A percentile compares a stretch with the other conserved stretches of the same genome.
Evolutionary conservation across 441 rosid species (phyloP).

Genomic region (Erysimum pusillum): DNA sequence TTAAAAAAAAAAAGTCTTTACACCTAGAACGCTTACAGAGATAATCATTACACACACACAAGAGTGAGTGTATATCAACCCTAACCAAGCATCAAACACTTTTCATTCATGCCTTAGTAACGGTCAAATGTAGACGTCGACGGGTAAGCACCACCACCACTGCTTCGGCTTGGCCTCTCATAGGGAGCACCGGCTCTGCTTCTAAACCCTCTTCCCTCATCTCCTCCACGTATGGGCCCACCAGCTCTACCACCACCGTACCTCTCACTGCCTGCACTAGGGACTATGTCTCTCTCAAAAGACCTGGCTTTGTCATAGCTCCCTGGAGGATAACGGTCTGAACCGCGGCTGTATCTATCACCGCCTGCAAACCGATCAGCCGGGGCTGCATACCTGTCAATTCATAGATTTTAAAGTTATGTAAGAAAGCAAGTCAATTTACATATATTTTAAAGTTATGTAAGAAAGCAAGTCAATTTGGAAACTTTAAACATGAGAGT

Average conservation of each 20-base stretch:
- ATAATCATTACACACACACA: conserved; percentile 30
- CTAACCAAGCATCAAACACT: conserved; percentile 36
- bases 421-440: too few species aligned
- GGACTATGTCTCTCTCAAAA: conserved; percentile 71
- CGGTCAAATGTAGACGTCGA: conserved; percentile 75
- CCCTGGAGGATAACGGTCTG: conserved; percentile 81
- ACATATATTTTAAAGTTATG: too few species aligned
- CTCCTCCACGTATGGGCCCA: conserved; percentile 68
- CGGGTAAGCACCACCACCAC: conserved; percentile 64
- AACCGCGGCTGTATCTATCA: conserved; percentile 68
- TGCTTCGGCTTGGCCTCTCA: conserved; percentile 74
- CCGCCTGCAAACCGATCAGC: conserved; percentile 76
- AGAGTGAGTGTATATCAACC: conserved; percentile 23
- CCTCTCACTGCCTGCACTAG: conserved; percentile 73
- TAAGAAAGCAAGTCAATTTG: conserved; percentile 13
- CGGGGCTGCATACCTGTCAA: conserved; percentile 71
- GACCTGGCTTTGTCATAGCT: conserved; percentile 80
- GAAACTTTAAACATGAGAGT: not conserved
- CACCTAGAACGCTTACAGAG: conserved; percentile 40
- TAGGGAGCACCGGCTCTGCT: conserved; percentile 76
- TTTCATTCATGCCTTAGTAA: conserved; percentile 50
- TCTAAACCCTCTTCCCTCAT: conserved; percentile 77
- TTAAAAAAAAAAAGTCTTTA: not conserved
- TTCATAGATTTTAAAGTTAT: not conserved
- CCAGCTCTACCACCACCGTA: conserved; percentile 63